Evolutionary conservation across 225 moss, liverwort and hornwort genomes (phyloP), one percentile per base, ranked within the genome.

Genomic region (Polytrichum formosum): DNA sequence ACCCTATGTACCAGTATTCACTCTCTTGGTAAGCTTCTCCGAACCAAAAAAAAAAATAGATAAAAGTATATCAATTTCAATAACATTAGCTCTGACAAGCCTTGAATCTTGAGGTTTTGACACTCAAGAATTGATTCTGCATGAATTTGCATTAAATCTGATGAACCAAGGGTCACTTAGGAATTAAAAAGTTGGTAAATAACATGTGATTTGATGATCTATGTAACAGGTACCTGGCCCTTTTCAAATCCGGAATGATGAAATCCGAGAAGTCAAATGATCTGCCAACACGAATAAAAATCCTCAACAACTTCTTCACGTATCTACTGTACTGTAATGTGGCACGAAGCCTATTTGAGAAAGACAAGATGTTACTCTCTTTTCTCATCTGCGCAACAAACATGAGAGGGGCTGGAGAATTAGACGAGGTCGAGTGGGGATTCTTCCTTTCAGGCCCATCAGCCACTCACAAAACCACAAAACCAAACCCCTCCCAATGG

Each of bases 1-100:
- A 94, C 77, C 94, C 94, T 9, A 94, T 94, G 94, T 94, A 94
- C 73, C 92, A 92, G 61, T 94, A 91, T 19, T 94, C 94, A 7
- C 80, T 94, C 4, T 74, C 88, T 22, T 94, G 94, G 94, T 91
- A 78, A 70, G 70, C 46, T 53, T 61, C 54, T 19, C 46, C 16
- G 13, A 46, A 1, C 46, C 46, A 46, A 46, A 13, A 26, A 37
- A 26, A 37, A 4, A 46, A 46, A 13, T 16, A 46, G 46, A 46
- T 2, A 46, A 46, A 46, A 46, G 37, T 1, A 10, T 37, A 10
- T 9, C 37, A 10, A 37, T 10, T 2, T 10, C 2, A 10, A 37
- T 37, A 37, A 37, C 46, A 46, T 7, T 13, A 4, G 46, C 10
- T 46, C 46, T 46, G 46, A 46, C 46, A 46, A 46, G 46, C 46